Conservation (phyloP, 2,329 filamentous ascomycete species). For the Alternaria gaisen region DNA sequence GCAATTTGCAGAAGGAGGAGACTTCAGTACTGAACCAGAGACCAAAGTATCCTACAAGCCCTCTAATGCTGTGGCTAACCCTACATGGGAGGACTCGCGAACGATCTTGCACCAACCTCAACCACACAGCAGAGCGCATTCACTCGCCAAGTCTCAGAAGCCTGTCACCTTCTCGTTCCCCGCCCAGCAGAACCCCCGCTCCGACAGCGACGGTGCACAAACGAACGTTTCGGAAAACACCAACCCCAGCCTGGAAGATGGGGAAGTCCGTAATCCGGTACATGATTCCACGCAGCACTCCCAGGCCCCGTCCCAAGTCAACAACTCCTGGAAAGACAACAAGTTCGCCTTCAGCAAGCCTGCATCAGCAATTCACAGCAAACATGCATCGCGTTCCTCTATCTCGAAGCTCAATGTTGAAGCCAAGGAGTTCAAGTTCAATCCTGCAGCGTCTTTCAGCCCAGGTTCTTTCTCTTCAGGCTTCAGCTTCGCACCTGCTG, state of each 20-base stretch:
- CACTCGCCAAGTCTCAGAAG: constrained; percentile 70
- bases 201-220: constrained; percentile 52
- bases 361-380: constrained; percentile 51
- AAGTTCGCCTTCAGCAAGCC: constrained; percentile 47
- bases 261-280: constrained; percentile 31
- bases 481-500: constrained; percentile 53
- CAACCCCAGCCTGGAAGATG: constrained; percentile 51
- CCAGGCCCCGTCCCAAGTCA: constrained; percentile 48
- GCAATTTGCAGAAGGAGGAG: constrained; percentile 78
- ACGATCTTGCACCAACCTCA: constrained; percentile 73
- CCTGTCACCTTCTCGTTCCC: constrained; percentile 43
- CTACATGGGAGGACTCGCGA: constrained; percentile 46
- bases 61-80: constrained; percentile 37
- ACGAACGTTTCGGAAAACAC: constrained; percentile 53
- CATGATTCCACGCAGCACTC: constrained; percentile 45
- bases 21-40: constrained; percentile 66
- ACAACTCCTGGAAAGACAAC: constrained; percentile 49
- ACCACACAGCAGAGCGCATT: constrained; percentile 77
- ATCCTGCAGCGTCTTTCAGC: constrained; percentile 63
- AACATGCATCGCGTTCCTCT: constrained; percentile 74
- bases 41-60: constrained; percentile 37
- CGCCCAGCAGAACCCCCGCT: constrained; percentile 43
- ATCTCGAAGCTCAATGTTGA: constrained; percentile 85
- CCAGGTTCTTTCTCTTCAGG: constrained; percentile 55
- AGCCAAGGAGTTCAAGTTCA: constrained; percentile 86